Evolutionary conservation across 345 rosid genomes (phyloP), one percentile per base, ranked within the genome.

Genomic region (Streptanthus diversifolius): DNA sequence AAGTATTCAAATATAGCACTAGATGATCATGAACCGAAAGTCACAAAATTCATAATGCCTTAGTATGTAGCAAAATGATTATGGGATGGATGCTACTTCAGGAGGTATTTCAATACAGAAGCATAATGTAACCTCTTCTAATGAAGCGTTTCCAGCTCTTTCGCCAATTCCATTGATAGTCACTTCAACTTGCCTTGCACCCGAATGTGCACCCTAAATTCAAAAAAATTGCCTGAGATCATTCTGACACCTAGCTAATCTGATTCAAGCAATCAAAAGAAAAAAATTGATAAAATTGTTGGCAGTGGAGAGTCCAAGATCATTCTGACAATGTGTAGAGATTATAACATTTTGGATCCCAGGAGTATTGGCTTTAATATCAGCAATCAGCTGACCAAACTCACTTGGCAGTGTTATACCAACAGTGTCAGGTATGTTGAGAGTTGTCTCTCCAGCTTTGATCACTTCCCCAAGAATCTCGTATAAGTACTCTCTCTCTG

Each of bases 291-390:
- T 22, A 72, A 93, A 71, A 30, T 93, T 85, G 80, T 93, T 93
- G 80, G 98, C 97, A 11, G 98, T 88, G 24, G 98, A 84, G 80
- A 93, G 98, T 65, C 98, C 98, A 84, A 93, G 98, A 87, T 90
- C 98, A 66, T 93, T 88, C 73, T 93, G 98, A 70, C 98, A 93
- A 64, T 93, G 98, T 0, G 97, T 87, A n/a, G 97, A 90, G 69
- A 93, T 84, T 27, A 93, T 48, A 63, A 85, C 97, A 63, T 93
- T 87, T 40, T 87, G 83, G 21, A 93, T 85, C 49, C 98, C 98
- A 37, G 88, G 87, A 7, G 97, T 93, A 67, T 93, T 90, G 4
- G 91, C 87, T 68, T 86, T 90, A 67, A 93, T 85, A 77, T 93
- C 96, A 22, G 96, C 90, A 62, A 93, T 93, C 83, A 93, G 32